A percentile compares a stretch with the other conserved stretches of the same genome.
Evolutionary conservation across 31 red algal species (phyloP).

Genomic region (Porphyra umbilicalis): DNA sequence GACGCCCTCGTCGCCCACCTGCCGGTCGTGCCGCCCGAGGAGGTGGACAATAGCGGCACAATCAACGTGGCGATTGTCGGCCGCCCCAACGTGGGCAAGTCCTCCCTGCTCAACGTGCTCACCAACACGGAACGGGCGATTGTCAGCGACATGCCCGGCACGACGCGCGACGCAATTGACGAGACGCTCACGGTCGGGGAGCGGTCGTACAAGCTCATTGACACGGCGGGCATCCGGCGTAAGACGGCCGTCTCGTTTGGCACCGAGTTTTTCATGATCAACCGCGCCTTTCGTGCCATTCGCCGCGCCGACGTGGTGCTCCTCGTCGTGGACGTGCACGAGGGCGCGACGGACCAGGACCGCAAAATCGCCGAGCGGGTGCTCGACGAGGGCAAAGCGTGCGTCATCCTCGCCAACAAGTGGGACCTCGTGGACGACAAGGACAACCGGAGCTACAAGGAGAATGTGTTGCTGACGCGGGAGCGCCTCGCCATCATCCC

Average conservation of each 20-base stretch:
- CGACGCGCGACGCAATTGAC: conserved; percentile 94
- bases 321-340: conserved; percentile 73
- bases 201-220: conserved; percentile 72
- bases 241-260: conserved; percentile 77
- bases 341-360: conserved; percentile 72
- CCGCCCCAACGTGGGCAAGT: conserved; percentile 95
- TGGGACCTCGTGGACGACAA: conserved; percentile 86
- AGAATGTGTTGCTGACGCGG: conserved; percentile 26
- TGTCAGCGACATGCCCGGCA: conserved; percentile 94
- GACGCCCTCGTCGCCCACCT: conserved; percentile 52
- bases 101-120: conserved; percentile 73
- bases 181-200: conserved; percentile 47
- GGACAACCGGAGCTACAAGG: conserved; percentile 64
- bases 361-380: conserved; percentile 88
- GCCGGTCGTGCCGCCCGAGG: conserved; percentile 14
- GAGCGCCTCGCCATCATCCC: conserved; percentile 48
- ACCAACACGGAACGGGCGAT: conserved; percentile 50
- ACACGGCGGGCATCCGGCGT: conserved; percentile 97
- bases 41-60: conserved; percentile 37
- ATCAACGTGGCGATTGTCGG: conserved; percentile 93
- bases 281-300: conserved; percentile 93
- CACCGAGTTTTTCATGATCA: conserved; percentile 98
- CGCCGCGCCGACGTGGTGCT: conserved; percentile 85
- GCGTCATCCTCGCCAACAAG: conserved; percentile 90
- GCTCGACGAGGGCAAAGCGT: conserved; percentile 68